Evolutionary conservation across 257 asterid species (phyloP).

Genomic region (Verbascum thapsus): DNA sequence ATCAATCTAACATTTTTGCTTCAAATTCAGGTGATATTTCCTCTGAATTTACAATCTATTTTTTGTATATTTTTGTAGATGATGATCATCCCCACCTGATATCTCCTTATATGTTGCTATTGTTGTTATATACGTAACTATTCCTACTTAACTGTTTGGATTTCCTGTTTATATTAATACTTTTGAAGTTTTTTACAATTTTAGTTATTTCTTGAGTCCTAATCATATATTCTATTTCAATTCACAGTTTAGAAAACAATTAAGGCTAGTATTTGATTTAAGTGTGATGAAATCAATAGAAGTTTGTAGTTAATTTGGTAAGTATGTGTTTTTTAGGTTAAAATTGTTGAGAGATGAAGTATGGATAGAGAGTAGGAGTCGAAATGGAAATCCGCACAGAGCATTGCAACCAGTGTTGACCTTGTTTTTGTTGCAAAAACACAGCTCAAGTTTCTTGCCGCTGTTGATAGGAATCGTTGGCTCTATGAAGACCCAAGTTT

Average conservation of each 20-base stretch:
- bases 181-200: constrained; percentile 1
- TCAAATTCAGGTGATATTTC: constrained; percentile 32
- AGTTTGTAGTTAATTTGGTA: not conserved
- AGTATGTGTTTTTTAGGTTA: not conserved
- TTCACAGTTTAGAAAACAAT: too few species aligned
- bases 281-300: too few species aligned
- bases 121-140: not conserved
- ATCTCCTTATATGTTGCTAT: too few species aligned
- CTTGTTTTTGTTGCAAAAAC: constrained; percentile 74
- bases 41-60: not conserved
- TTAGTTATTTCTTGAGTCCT: constrained; percentile 12
- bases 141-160: constrained; percentile 9
- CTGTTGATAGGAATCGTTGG: constrained; percentile 87
- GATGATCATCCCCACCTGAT: constrained; percentile 22
- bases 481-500: constrained; percentile 68
- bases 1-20: constrained; percentile 17
- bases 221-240: not conserved
- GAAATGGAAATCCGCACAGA: constrained; percentile 91
- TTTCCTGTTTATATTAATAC: not conserved
- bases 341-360: constrained; percentile 7
- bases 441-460: constrained; percentile 81
- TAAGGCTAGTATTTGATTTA: too few species aligned
- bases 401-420: constrained; percentile 57
- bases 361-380: constrained; percentile 71
- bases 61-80: not conserved